Base-by-base conservation (phyloP, 768 basidiomycete species). In the Lentinula detonsa region DNA sequence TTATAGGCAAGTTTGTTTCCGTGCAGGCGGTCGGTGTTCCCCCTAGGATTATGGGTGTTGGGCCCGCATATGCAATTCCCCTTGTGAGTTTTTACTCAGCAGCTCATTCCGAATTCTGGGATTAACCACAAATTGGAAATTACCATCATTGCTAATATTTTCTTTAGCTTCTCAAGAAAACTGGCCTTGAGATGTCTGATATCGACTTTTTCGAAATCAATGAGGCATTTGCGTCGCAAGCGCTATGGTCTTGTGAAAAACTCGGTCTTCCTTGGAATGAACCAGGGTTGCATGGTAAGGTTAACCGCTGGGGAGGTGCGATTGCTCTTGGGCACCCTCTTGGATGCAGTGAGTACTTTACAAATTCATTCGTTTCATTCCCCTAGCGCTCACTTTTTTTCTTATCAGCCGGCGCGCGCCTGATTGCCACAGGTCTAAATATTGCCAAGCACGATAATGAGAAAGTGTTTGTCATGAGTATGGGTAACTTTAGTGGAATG, bases 171-270 rank as follows among this genome's bases (percentile, higher is more conserved):
- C 85, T 95, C 61, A 78, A 82, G 65, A 81, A 84, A 68, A 78
- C 82, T 1, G 90, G 91, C 15, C 77, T 95, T 53, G 71, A 74
- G 40, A 76, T 78, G 62, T 75, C 82, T 49, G 94, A 95, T 66
- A 76, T 96, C 65, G 93, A 96, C 75, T 91, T 95, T 69, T 96
- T 78, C 74, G 91, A 95, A 76, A 92, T 93, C 73, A 95, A 95
- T 71, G 93, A 94, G 73, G 93, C 93, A 37, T 95, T 94, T 70
- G 92, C 93, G 33, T 85, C 82, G 31, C 89, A 91, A 71, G 92
- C 91, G 2, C 76, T 95, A 48, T 92, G 87, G 75, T 82, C 76
- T 49, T 72, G 94, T 28, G 74, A 90, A 65, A 81, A 84, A 65
- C 73, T 96, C 59, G 84, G 84, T 31, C 83, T 95, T 63, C 81